phyloP scores from a whole-genome alignment of 2,329 filamentous ascomycete species.

The Phaeosphaeria sp. region DNA sequence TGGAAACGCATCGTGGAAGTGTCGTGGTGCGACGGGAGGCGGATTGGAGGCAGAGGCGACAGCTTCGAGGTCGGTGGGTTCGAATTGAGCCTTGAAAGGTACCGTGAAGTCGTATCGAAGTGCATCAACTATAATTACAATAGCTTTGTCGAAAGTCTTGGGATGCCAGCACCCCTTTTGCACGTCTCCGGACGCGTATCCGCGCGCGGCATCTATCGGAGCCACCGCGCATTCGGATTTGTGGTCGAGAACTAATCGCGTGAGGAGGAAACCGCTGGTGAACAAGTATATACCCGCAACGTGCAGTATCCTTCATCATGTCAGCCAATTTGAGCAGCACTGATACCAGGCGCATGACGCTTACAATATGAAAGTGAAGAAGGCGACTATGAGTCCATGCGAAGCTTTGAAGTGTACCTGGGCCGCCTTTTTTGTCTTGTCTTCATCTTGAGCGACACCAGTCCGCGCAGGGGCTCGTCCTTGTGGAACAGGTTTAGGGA shows the following conservation, averaged over 20 bases:
- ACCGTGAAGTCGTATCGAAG: slow-evolving; percentile 97
- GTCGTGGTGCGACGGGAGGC: slow-evolving; percentile 51
- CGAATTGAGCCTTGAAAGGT: slow-evolving; percentile 67
- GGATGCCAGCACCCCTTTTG: slow-evolving; percentile 91
- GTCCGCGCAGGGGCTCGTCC: slow-evolving; percentile 21
- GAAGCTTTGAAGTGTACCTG: slow-evolving; percentile 61
- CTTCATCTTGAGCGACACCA: slow-evolving; percentile 28
- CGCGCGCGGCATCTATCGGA: slow-evolving; percentile 63
- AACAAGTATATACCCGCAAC: slow-evolving; percentile 86
- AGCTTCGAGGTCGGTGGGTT: slow-evolving; percentile 44
- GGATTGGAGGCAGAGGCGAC: slow-evolving; percentile 18
- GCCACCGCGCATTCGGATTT: slow-evolving; percentile 78
- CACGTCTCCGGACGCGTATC: slow-evolving; percentile 48
- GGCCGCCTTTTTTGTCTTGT: slow-evolving; percentile 49
- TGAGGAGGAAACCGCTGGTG: slow-evolving; percentile 92
- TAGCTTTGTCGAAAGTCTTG: slow-evolving; percentile 88
- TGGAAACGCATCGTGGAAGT: slow-evolving; percentile 88
- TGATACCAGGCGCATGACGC: background rate
- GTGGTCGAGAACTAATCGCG: slow-evolving; percentile 79
- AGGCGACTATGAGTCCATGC: slow-evolving; percentile 63
- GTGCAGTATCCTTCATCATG: slow-evolving; percentile 69
- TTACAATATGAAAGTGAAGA: slow-evolving; percentile 73
- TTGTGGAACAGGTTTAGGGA: background rate
- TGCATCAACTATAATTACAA: slow-evolving; percentile 90
- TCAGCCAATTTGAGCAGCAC: background rate